Conservation (phyloP, 768 basidiomycete species). For the Suillus cothurnatus region DNA sequence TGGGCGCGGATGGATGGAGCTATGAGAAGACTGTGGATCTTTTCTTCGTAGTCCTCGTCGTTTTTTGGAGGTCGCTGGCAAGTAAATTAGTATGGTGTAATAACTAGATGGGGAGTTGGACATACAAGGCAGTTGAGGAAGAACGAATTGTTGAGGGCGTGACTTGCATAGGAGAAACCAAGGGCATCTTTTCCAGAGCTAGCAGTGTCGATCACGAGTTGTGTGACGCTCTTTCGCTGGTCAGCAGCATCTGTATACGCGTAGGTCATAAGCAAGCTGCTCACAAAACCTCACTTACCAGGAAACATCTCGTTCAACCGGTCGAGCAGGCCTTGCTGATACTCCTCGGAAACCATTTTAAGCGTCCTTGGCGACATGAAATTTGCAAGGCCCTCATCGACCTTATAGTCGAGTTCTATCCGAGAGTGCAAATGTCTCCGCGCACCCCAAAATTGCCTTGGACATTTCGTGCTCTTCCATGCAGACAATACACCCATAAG, state of each 20-base stretch:
- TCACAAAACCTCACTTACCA: constrained; percentile 48
- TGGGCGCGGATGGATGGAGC: constrained; percentile 34
- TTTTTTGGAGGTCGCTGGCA: constrained; percentile 37
- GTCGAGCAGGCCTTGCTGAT: constrained; percentile 81
- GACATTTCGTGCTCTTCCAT: constrained; percentile 17
- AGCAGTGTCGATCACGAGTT: constrained; percentile 74
- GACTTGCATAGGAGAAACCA: constrained; percentile 88
- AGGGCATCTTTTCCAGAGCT: constrained; percentile 57
- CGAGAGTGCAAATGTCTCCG: constrained; percentile 51
- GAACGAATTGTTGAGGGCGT: constrained; percentile 94
- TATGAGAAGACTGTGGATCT: constrained; percentile 19
- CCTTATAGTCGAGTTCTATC: constrained; percentile 60
- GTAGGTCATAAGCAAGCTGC: background rate
- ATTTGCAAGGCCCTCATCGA: constrained; percentile 72
- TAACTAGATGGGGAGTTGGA: constrained; percentile 14
- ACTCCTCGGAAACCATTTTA: constrained; percentile 74
- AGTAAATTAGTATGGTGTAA: constrained; percentile 4
- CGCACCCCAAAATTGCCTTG: constrained; percentile 19
- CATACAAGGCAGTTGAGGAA: constrained; percentile 87
- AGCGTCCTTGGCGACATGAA: constrained; percentile 80
- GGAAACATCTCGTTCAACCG: constrained; percentile 74
- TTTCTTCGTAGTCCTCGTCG: constrained; percentile 20
- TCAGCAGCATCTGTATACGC: constrained; percentile 50
- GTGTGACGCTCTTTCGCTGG: constrained; percentile 58
- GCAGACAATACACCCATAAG: constrained; percentile 17